Evolutionary conservation across 1,139 yeast genomes (phyloP), one percentile per base, ranked within the genome.

Genomic region (Keqinozyma sinolaborantium): DNA sequence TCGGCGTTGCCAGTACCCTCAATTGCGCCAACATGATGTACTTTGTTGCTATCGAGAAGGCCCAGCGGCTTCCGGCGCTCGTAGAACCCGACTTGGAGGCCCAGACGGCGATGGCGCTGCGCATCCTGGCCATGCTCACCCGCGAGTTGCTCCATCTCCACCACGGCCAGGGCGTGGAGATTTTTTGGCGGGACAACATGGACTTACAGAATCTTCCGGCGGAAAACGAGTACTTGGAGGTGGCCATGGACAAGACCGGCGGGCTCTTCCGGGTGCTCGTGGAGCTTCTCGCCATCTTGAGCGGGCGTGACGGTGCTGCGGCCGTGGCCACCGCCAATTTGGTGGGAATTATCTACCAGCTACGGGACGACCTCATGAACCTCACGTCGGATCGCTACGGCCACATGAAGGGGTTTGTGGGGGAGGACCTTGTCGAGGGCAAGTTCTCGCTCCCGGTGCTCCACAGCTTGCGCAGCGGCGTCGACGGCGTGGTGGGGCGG

Each of bases 221-320:
- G 1, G 83, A 83, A 39, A 64, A 64, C 4, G 83, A 85, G 45
- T 88, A 90, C 50, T 55, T 79, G 25, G 67, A 69, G 28, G 90
- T 90, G 97, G 95, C 84, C 12, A 75, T 75, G 70, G 79, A 86
- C 51, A 88, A 88, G 50, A 88, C 97, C 0, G 95, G 95, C 1
- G 96, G 97, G 0, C 60, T 88, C 21, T 83, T 87, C 50, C 66
- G 96, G 36, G 61, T 88, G 25, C 79, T 92, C 1, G 77, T 83
- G 3, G 61, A 79, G 38, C 58, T 88, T 23, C 67, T 88, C 71
- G 79, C 70, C 42, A 39, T 49, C 12, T 55, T 53, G 34, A 40
- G 51, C 4, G 38, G 45, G 1, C 18, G 40, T 2, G 32, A 32
- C 5, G 36, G 42, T 2, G 16, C 37, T 5, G 41, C 41, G 24